A percentile compares a stretch with the other conserved stretches of the same genome.
Conservation (phyloP, 805 yeast species). For the Maudiozyma pseudohumilis region DNA sequence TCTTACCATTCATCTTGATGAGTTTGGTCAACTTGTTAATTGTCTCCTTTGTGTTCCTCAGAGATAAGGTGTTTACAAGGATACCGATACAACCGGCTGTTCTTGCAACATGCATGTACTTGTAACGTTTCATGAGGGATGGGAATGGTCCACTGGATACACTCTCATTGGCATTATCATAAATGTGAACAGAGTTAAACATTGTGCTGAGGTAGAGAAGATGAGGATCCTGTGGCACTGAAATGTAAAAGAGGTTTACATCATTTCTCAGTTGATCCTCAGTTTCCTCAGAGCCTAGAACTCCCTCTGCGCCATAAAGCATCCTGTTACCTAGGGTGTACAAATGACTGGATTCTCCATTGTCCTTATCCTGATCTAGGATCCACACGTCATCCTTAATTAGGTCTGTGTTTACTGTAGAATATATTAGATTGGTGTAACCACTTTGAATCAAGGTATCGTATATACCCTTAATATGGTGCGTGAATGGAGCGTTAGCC, state of each 20-base stretch:
- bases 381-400: constrained; percentile 30
- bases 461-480: constrained; percentile 35
- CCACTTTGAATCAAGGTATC: constrained; percentile 21
- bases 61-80: constrained; percentile 78
- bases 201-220: constrained; percentile 65
- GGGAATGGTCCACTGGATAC: constrained; percentile 55
- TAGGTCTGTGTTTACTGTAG: constrained; percentile 31
- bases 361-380: constrained; percentile 14
- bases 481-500: constrained; percentile 65
- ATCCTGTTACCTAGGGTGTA: constrained; percentile 28
- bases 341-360: constrained; percentile 7
- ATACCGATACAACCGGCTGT: constrained; percentile 89
- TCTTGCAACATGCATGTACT: constrained; percentile 79
- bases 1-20: constrained; percentile 71
- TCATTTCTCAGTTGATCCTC: constrained; percentile 30
- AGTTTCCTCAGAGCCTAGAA: background rate
- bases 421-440: constrained; percentile 31
- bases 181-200: constrained; percentile 44
- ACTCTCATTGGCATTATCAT: constrained; percentile 33
- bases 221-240: constrained; percentile 69
- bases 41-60: constrained; percentile 61
- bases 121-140: constrained; percentile 72
- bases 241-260: constrained; percentile 58
- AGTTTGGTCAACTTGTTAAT: constrained; percentile 50
- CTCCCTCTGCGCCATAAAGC: constrained; percentile 17